Evolutionary conservation across 2,329 filamentous ascomycete genomes (phyloP).

Genomic region (Fusarium solani-melongenae): DNA sequence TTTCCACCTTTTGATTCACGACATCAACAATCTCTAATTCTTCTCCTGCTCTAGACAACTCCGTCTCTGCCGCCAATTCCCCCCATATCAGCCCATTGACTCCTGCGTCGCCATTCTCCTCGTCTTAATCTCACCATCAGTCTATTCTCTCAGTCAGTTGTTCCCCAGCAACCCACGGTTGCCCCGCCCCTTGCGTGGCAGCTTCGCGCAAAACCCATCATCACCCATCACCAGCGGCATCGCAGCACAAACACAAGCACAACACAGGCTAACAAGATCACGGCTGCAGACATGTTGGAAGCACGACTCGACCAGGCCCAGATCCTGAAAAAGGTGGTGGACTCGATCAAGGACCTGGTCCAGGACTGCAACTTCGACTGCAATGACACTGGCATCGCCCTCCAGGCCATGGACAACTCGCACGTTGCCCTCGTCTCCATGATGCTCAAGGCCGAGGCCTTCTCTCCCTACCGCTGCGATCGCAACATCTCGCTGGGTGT

Average conservation of each 20-base stretch:
- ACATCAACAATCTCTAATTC: constrained; percentile 8
- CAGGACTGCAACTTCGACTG: constrained; percentile 99
- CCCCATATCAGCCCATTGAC: neutral
- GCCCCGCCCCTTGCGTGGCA: constrained; percentile 34
- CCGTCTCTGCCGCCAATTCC: neutral
- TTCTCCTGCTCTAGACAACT: neutral
- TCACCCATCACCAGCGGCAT: neutral
- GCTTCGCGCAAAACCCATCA: constrained; percentile 7
- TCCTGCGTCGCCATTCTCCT: neutral
- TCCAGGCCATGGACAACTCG: constrained; percentile 99
- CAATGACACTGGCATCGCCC: constrained; percentile 98
- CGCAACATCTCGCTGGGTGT: constrained; percentile 98
- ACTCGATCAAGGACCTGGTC: constrained; percentile 98
- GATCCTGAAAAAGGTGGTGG: constrained; percentile 97
- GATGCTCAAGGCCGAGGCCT: constrained; percentile 96
- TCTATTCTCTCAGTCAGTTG: constrained; percentile 23
- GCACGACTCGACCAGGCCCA: constrained; percentile 95
- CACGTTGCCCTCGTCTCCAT: constrained; percentile 99
- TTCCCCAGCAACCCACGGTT: constrained; percentile 19
- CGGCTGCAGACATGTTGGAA: constrained; percentile 80
- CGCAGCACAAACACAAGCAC: neutral
- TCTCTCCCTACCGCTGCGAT: constrained; percentile 96
- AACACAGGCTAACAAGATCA: constrained; percentile 22
- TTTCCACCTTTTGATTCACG: constrained; percentile 24
- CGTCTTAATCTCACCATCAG: neutral